Conservation (phyloP, 1,139 yeast genomes). For the Taphrina pruni region DNA sequence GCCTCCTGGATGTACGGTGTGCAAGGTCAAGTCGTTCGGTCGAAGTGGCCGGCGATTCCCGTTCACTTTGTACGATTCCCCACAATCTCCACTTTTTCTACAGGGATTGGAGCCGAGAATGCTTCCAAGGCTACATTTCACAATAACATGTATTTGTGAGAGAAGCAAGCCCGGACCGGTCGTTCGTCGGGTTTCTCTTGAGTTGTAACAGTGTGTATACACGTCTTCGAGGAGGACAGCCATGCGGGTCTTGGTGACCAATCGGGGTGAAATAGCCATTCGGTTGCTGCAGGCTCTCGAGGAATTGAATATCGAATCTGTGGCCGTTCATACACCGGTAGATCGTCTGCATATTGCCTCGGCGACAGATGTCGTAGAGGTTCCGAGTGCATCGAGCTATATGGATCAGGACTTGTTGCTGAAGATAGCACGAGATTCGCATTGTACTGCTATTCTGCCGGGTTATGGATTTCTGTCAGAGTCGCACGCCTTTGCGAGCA, state of each 20-base stretch:
- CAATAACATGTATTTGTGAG: too few relatives aligned
- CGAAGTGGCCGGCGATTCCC: too few relatives aligned
- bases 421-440: slow-evolving; percentile 78
- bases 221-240: background rate
- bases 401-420: slow-evolving; percentile 82
- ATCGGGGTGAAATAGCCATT: slow-evolving; percentile 97
- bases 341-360: slow-evolving; percentile 92
- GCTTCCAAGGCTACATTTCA: background rate
- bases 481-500: slow-evolving; percentile 92
- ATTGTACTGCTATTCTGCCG: slow-evolving; percentile 91
- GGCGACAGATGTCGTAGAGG: slow-evolving; percentile 75
- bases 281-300: slow-evolving; percentile 87
- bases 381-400: slow-evolving; percentile 87
- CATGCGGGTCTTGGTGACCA: slow-evolving; percentile 76
- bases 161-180: too few relatives aligned
- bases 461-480: slow-evolving; percentile 97
- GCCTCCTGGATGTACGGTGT: background rate
- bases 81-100: slow-evolving; percentile 16
- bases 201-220: too few relatives aligned
- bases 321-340: slow-evolving; percentile 95
- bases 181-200: too few relatives aligned
- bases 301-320: slow-evolving; percentile 95
- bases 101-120: slow-evolving; percentile 4
- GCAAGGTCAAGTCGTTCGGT: background rate
- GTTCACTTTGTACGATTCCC: background rate